Base-by-base conservation (phyloP, 768 basidiomycete species). In the Porphyrellus cyaneotinctus region DNA sequence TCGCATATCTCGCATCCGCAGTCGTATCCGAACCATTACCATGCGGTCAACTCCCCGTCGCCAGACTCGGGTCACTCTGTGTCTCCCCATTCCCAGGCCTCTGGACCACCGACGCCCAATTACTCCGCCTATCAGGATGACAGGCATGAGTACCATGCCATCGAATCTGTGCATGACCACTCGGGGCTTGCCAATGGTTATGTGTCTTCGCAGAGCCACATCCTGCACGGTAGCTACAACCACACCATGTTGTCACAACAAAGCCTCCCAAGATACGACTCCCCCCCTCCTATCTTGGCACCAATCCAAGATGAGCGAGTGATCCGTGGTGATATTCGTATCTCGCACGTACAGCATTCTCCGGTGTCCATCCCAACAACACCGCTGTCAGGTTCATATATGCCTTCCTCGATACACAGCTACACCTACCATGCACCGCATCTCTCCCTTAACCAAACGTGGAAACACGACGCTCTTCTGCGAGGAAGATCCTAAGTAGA, bases 1-100 rank as follows among this genome's bases (percentile, higher is more conserved):
- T 81, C 81, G 0, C 81, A 82, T 52, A 78, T 83, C 22, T 81
- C 80, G 0, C 79, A 81, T 52, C 79, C 80, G 0, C 77, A 78
- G 13, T 66, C 75, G 20, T 76, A 78, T 52, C 67, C 73, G 44
- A 66, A 6, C 5, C 74, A 58, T 64, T 75, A 62, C 53, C 70
- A 53, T 57, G 66, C 58, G 6, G 69, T 70, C 47, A 67, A 71
- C 46, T 71, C 79, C 0, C 75, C 78, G 1, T 82, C 82, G 0
- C 78, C 82, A 0, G 76, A 75, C 10, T 80, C 80, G 6, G 73
- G 76, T 2, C 76, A 79, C 30, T 80, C 80, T 8, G 72, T 76
- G 15, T 72, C 71, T 17, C 63, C 66, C 2, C 70, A 70, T 37
- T 70, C 70, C 8, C 69, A 67, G 33, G 44, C 61, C 15, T 68